Evolutionary conservation across 164 flowering plant genomes (phyloP).

Genomic region (Liquidambar formosana): DNA sequence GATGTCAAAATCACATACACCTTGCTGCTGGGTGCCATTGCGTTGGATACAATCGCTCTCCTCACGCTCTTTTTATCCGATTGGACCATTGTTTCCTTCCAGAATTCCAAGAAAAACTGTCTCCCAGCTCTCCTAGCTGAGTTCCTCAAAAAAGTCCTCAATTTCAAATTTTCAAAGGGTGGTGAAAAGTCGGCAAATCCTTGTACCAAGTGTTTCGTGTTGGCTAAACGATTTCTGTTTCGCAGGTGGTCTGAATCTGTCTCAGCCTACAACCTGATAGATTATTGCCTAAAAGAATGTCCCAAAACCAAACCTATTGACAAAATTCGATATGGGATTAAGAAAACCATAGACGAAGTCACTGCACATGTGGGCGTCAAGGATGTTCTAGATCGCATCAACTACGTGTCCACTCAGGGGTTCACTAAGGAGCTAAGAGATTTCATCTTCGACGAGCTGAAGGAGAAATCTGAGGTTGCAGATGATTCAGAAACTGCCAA

Average conservation of each 20-base stretch:
- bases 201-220: too few species aligned
- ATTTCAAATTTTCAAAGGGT: neutral
- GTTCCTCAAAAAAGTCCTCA: slow-evolving; percentile 6
- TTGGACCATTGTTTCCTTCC: slow-evolving; percentile 28
- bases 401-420: slow-evolving; percentile 5
- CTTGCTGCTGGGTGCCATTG: slow-evolving; percentile 42
- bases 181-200: too few species aligned
- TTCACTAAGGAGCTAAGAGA: slow-evolving; percentile 20
- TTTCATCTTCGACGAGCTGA: too few species aligned
- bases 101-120: neutral
- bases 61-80: slow-evolving; percentile 38
- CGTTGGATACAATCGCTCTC: slow-evolving; percentile 33
- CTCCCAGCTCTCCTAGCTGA: neutral
- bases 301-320: too few species aligned
- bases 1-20: slow-evolving; percentile 42
- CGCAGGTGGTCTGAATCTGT: slow-evolving; percentile 35
- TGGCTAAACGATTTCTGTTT: neutral
- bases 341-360: neutral
- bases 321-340: neutral
- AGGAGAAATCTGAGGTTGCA: too few species aligned
- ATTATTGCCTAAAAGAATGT: slow-evolving; percentile 19
- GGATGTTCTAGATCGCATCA: slow-evolving; percentile 17
- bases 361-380: slow-evolving; percentile 7
- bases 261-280: slow-evolving; percentile 28
- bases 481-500: too few species aligned